phyloP scores from a whole-genome alignment of 2,329 filamentous ascomycete genomes.

The Diaporthe sp. region DNA sequence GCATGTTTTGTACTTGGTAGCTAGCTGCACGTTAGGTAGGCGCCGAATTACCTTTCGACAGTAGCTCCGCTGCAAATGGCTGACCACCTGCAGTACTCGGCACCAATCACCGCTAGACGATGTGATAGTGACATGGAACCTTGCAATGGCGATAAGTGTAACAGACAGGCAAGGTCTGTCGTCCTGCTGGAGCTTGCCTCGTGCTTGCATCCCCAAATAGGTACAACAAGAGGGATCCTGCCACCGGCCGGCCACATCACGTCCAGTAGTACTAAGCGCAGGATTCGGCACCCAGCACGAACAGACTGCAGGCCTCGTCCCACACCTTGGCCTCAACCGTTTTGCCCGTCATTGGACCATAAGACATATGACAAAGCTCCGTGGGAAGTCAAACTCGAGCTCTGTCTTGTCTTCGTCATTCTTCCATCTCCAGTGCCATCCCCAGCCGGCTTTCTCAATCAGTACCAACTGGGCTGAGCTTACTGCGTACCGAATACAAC shows the following conservation, averaged over 20 bases:
- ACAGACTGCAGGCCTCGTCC: conserved; percentile 15
- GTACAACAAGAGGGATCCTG: neutral
- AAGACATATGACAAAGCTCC: neutral
- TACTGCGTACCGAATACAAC: conserved; percentile 16
- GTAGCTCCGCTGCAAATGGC: conserved; percentile 13
- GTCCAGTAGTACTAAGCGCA: neutral
- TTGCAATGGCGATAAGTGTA: neutral
- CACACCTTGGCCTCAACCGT: conserved; percentile 7
- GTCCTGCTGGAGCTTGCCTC: conserved; percentile 8
- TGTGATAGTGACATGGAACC: conserved; percentile 23
- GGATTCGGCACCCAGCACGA: conserved; percentile 18
- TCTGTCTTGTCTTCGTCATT: neutral
- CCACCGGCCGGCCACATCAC: conserved; percentile 3
- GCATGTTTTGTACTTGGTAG: neutral
- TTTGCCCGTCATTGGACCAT: conserved; percentile 11
- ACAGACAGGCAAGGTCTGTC: conserved; percentile 1
- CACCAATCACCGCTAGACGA: conserved; percentile 10
- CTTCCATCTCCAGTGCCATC: neutral
- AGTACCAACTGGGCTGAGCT: neutral
- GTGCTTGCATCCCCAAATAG: conserved; percentile 8
- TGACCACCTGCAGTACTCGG: neutral
- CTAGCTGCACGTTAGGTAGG: conserved; percentile 1
- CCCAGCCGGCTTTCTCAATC: neutral
- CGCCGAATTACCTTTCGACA: neutral
- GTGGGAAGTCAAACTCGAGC: neutral